Conservation (phyloP, 2,329 filamentous ascomycete genomes). For the Sporothrix schenckii region DNA sequence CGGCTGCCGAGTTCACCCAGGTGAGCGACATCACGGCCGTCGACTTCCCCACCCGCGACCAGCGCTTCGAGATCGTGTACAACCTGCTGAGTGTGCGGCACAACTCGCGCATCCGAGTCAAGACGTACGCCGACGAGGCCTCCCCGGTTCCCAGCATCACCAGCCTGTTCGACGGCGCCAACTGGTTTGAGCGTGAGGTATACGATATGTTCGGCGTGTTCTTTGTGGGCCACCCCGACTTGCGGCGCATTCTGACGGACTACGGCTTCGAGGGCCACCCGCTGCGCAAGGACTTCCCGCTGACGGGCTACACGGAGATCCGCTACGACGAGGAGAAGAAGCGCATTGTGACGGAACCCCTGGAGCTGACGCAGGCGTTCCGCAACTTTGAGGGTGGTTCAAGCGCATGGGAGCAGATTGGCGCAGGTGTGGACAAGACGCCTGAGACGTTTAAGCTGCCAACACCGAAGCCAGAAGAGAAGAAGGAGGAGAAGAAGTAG, state of each 20-base stretch:
- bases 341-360: slow-evolving; percentile 94
- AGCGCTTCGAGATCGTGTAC: slow-evolving; percentile 98
- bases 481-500: slow-evolving; percentile 85
- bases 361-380: slow-evolving; percentile 98
- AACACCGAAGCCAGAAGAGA: slow-evolving; percentile 91
- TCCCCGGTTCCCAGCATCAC: slow-evolving; percentile 89
- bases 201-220: slow-evolving; percentile 98
- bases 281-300: slow-evolving; percentile 93
- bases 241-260: slow-evolving; percentile 98
- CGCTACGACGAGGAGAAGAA: slow-evolving; percentile 99
- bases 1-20: slow-evolving; percentile 93
- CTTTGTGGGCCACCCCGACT: slow-evolving; percentile 91
- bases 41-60: slow-evolving; percentile 92
- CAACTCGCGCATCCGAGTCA: slow-evolving; percentile 95
- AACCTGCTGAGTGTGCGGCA: slow-evolving; percentile 94
- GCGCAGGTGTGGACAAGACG: slow-evolving; percentile 72
- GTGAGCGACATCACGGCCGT: slow-evolving; percentile 90
- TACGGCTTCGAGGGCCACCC: slow-evolving; percentile 99
- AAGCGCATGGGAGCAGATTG: slow-evolving; percentile 68
- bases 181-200: slow-evolving; percentile 98
- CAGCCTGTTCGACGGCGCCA: slow-evolving; percentile 86
- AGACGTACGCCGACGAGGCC: slow-evolving; percentile 97
- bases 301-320: slow-evolving; percentile 97
- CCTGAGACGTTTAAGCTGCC: slow-evolving; percentile 92
- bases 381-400: slow-evolving; percentile 94